Evolutionary conservation across 2,329 filamentous ascomycete species (phyloP).

Genomic region (Metarhizium album): DNA sequence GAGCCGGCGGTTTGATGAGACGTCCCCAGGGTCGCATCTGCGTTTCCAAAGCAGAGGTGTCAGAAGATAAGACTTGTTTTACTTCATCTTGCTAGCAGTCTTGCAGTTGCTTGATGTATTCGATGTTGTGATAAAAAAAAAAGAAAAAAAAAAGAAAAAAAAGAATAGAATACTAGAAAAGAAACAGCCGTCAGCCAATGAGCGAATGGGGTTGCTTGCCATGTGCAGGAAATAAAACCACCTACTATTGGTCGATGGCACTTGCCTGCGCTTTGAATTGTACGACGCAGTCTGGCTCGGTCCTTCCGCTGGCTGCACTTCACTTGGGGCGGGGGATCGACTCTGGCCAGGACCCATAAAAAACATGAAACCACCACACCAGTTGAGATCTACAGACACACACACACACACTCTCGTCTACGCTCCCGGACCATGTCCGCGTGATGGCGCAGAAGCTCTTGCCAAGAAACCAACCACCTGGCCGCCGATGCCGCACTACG

Average conservation of each 20-base stretch:
- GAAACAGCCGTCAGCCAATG: slow-evolving; percentile 4
- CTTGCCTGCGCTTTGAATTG: neutral
- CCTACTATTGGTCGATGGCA: slow-evolving; percentile 3
- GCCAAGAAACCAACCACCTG: neutral
- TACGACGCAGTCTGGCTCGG: neutral
- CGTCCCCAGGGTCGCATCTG: slow-evolving; percentile 10
- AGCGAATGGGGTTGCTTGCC: slow-evolving; percentile 6
- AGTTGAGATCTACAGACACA: too few relatives aligned
- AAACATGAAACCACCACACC: too few relatives aligned
- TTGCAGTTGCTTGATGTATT: neutral
- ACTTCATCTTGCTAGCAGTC: neutral
- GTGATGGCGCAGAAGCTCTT: too few relatives aligned
- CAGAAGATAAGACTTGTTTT: neutral
- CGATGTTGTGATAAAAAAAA: neutral
- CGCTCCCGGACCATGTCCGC: too few relatives aligned
- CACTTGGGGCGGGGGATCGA: too few relatives aligned
- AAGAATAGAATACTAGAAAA: too few relatives aligned
- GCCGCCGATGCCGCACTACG: neutral
- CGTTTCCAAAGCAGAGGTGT: neutral
- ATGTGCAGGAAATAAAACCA: neutral
- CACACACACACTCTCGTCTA: too few relatives aligned
- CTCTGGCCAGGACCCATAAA: too few relatives aligned
- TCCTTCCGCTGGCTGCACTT: too few relatives aligned
- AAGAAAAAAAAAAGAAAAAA: too few relatives aligned
- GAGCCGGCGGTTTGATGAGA: neutral